These are phyloP conservation scores for Colletotrichum salicis DNA, from an alignment of 2,329 filamentous ascomycete species.

Conservation along the genomic window DNA sequence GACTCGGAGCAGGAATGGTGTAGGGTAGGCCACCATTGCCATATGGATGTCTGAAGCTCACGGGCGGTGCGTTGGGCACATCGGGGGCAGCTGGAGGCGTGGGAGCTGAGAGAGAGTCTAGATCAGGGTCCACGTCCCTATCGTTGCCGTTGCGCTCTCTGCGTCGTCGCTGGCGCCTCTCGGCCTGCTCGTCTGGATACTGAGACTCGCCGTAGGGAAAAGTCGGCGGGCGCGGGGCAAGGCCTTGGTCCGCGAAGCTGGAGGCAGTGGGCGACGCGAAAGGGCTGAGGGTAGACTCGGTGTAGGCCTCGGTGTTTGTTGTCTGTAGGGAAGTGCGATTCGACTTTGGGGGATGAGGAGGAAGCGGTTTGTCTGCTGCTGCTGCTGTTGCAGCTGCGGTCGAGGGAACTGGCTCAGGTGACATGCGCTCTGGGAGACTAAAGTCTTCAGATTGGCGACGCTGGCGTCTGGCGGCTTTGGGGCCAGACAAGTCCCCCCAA, in stretches of 20 bases:
- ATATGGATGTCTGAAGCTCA: constrained; percentile 65
- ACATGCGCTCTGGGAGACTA: constrained; percentile 29
- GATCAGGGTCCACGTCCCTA: constrained; percentile 39
- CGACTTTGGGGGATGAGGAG: constrained; percentile 38
- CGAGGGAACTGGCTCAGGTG: constrained; percentile 37
- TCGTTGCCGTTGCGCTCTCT: constrained; percentile 52
- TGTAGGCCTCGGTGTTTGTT: constrained; percentile 62
- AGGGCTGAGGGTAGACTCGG: constrained; percentile 69
- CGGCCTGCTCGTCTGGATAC: constrained; percentile 54
- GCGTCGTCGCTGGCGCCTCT: constrained; percentile 55
- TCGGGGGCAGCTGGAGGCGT: constrained; percentile 67
- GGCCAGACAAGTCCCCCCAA: constrained; percentile 59
- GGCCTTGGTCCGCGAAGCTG: constrained; percentile 61
- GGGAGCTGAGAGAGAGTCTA: constrained; percentile 48
- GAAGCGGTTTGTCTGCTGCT: constrained; percentile 25
- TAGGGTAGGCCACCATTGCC: constrained; percentile 48
- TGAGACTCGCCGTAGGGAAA: constrained; percentile 58
- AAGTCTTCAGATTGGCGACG: constrained; percentile 36
- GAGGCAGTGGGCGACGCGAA: constrained; percentile 65
- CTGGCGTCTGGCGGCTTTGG: constrained; percentile 36
- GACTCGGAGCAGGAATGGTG: constrained; percentile 41
- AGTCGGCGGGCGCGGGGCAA: constrained; percentile 70
- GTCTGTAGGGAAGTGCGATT: constrained; percentile 68
- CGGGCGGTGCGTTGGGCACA: constrained; percentile 67
- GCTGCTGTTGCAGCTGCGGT: constrained; percentile 38